A percentile compares a stretch with the other conserved stretches of the same genome.
phyloP scores from a whole-genome alignment of 352 stramenopile species.

The Peronospora destructor region DNA sequence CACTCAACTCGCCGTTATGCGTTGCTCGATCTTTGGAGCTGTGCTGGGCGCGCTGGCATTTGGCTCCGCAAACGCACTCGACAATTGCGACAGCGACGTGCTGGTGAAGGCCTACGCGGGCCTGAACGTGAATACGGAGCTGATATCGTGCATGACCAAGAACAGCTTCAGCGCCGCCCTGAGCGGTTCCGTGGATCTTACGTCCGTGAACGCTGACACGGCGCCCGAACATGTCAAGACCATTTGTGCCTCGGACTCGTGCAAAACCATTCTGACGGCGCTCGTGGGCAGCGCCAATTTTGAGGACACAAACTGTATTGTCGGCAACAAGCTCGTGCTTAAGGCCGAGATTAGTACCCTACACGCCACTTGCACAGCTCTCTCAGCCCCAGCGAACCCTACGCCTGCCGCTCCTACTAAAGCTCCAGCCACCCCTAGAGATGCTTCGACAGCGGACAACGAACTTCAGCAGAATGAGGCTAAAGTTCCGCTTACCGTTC shows the following conservation, averaged over 20 bases:
- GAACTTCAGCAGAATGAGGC: too few species aligned
- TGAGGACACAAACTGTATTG: conserved; percentile 47
- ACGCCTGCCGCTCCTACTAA: conserved; percentile 1
- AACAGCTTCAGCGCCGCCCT: conserved; percentile 47
- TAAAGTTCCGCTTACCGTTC: too few species aligned
- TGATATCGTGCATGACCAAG: conserved; percentile 43
- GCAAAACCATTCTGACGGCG: conserved; percentile 36
- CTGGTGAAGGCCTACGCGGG: conserved; percentile 43
- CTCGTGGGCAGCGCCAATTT: conserved; percentile 45
- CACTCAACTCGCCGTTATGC: conserved; percentile 7
- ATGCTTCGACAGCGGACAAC: background rate
- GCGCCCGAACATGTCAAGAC: conserved; percentile 32
- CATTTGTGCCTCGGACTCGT: conserved; percentile 37
- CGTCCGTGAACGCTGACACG: conserved; percentile 28
- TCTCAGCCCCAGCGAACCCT: conserved; percentile 7
- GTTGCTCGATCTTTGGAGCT: conserved; percentile 15
- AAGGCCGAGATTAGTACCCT: conserved; percentile 44
- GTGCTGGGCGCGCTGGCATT: conserved; percentile 19
- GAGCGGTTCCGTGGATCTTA: conserved; percentile 38
- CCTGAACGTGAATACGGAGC: conserved; percentile 40
- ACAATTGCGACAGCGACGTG: conserved; percentile 37
- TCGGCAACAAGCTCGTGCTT: conserved; percentile 42
- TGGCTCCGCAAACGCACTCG: conserved; percentile 17
- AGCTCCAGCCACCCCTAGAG: conserved; percentile 1
- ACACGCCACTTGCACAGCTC: conserved; percentile 32